These are phyloP conservation scores for Geranium rotundifolium DNA, from an alignment of 345 rosid species.

Conservation along the genomic window DNA sequence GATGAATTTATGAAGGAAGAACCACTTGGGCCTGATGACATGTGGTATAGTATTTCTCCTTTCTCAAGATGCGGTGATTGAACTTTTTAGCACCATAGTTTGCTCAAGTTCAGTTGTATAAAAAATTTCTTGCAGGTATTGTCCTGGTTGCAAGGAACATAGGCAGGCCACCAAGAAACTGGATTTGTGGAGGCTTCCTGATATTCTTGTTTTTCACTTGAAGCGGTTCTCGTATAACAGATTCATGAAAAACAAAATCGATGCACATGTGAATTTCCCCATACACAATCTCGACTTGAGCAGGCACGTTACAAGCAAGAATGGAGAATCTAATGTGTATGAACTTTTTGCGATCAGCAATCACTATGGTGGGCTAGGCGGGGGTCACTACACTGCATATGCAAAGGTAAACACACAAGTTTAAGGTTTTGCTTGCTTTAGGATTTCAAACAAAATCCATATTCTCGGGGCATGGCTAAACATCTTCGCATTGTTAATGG, in stretches of 20 bases:
- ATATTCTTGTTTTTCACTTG: slow-evolving; percentile 76
- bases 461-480: not conserved
- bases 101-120: not conserved
- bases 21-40: slow-evolving; percentile 87
- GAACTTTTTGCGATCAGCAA: slow-evolving; percentile 88
- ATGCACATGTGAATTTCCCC: slow-evolving; percentile 72
- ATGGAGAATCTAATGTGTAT: slow-evolving; percentile 46
- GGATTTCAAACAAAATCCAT: not conserved
- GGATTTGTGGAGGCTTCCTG: slow-evolving; percentile 87
- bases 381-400: slow-evolving; percentile 91
- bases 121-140: slow-evolving; percentile 55
- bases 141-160: slow-evolving; percentile 81
- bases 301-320: slow-evolving; percentile 54
- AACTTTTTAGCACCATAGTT: not conserved
- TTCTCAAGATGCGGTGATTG: not conserved
- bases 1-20: slow-evolving; percentile 92
- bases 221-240: slow-evolving; percentile 84
- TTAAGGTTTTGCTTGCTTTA: not conserved
- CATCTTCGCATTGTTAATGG: not conserved
- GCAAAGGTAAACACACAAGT: slow-evolving; percentile 48
- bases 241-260: slow-evolving; percentile 71
- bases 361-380: slow-evolving; percentile 88
- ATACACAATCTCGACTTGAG: slow-evolving; percentile 68
- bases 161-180: slow-evolving; percentile 89
- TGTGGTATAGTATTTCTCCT: slow-evolving; percentile 48